Base-by-base conservation (phyloP, 2,329 filamentous ascomycete genomes). In the Colletotrichum liriopes region DNA sequence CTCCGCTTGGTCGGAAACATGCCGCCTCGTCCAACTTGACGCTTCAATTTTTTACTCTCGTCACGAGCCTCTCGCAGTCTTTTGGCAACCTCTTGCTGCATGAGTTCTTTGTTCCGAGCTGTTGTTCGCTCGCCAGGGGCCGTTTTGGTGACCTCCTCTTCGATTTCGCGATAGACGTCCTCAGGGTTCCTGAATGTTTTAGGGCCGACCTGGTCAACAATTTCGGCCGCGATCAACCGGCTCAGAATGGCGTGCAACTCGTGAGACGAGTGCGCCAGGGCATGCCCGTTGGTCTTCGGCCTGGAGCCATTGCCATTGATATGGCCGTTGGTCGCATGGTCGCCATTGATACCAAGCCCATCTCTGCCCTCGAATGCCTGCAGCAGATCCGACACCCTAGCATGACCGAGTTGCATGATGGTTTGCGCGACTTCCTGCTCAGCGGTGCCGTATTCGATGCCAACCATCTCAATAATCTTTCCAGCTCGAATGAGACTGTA, bases 401-500 rank as follows among this genome's bases (percentile, higher is more conserved):
- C 92, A 82, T 96, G 93, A 1, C 96, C 96, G 23, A 95, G 87
- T 67, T 92, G 87, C 72, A 97, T 84, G 52, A 98, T 84, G 39
- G 92, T 93, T 76, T 93, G 91, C 71, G 96, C 88, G 49, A 98
- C 86, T 73, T 92, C 90, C 68, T 91, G 90, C 39, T 94, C 94
- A 73, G 91, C 88, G n/a, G 87, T 84, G 23, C 95, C 96, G 79
- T 94, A 92, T 76, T 92, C 90, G 43, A 88, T 88, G 75, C 94
- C 91, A 54, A 96, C 88, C 72, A 94, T 86, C 74, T 95, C 90
- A 37, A 96, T 84, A 49, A 98, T 93, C 82, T 94, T 96, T 54
- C 94, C 95, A 5, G 90, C 90, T 70, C 96, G 93, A 47, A 95
- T 86, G 54, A 98, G 87, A 76, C 92, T 92, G 83, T 98, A 98